Evolutionary conservation across 1,284 basidiomycete genomes (phyloP).

Genomic region (Ceratobasidium sp.): DNA sequence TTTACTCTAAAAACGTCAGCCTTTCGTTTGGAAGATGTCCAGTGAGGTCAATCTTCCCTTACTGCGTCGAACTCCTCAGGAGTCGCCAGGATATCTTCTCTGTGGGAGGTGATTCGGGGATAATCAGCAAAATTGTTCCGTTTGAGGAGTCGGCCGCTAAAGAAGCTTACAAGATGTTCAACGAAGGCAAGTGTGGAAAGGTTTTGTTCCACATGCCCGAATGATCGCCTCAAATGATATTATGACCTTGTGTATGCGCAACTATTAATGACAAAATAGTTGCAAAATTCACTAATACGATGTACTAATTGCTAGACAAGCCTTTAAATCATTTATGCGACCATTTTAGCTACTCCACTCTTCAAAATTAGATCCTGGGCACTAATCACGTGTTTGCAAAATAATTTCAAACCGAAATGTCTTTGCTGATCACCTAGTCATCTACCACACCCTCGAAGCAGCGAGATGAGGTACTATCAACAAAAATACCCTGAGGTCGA

Average conservation of each 20-base stretch:
- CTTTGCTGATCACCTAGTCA: constrained; percentile 15
- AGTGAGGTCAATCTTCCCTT: constrained; percentile 79
- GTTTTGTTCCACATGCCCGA: constrained; percentile 62
- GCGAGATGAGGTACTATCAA: constrained; percentile 80
- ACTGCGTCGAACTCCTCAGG: constrained; percentile 75
- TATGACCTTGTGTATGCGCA: not conserved
- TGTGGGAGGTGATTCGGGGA: constrained; percentile 65
- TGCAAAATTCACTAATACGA: no score
- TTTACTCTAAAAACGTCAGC: constrained; percentile 86
- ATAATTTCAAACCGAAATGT: constrained; percentile 38
- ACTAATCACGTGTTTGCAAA: not conserved
- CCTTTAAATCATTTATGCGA: no score
- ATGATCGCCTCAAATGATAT: not conserved
- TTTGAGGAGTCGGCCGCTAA: constrained; percentile 59
- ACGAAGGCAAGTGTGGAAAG: constrained; percentile 76
- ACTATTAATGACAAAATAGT: not conserved
- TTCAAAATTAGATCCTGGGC: not conserved
- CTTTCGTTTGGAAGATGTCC: constrained; percentile 89
- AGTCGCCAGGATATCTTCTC: constrained; percentile 74
- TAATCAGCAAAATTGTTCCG: constrained; percentile 71
- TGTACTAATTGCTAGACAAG: no score
- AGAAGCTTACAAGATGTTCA: constrained; percentile 70
- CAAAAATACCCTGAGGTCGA: constrained; percentile 89
- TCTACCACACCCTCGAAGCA: not conserved
- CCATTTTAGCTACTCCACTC: no score